A percentile compares a stretch with the other conserved stretches of the same genome.
These are phyloP conservation scores for Dendrocalamus latiflorus DNA, from an alignment of 202 grass and related monocot species.

Conservation along the genomic window DNA sequence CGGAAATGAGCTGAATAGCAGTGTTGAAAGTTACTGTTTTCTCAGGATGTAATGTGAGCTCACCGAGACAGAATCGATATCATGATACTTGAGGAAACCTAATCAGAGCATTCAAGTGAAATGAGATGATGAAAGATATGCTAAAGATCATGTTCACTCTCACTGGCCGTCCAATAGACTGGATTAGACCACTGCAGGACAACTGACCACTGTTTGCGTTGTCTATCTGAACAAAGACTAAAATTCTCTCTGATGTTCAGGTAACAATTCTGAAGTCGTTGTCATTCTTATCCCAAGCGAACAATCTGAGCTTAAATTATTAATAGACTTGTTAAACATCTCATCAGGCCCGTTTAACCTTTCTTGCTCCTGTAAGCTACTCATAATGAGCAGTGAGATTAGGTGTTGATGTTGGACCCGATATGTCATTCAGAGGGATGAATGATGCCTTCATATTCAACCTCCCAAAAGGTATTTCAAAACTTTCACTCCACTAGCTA, in stretches of 20 bases:
- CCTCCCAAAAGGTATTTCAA: too few relatives aligned
- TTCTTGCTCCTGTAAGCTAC: neutral
- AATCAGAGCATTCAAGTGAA: neutral
- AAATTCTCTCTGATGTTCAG: neutral
- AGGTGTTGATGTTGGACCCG: constrained; percentile 11
- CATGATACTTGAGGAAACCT: neutral
- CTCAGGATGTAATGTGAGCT: neutral
- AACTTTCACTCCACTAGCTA: too few relatives aligned
- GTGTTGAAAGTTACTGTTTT: neutral
- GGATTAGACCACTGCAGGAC: neutral
- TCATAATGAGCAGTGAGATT: constrained; percentile 31
- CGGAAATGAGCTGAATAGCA: neutral
- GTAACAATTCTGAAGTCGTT: neutral
- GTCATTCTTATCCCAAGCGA: neutral
- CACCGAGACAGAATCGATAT: neutral
- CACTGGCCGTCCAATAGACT: neutral
- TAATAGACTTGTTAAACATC: neutral
- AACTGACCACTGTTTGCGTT: neutral
- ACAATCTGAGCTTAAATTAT: neutral
- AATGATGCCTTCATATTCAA: too few relatives aligned
- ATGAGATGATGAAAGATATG: neutral
- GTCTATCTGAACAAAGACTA: neutral
- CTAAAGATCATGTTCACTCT: neutral
- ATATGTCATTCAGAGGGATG: too few relatives aligned
- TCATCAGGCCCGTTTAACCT: neutral